A percentile compares a stretch with the other conserved stretches of the same genome.
These are phyloP conservation scores for Plasmodium inui DNA, from an alignment of 169 alveolate species.

Conservation along the genomic window DNA sequence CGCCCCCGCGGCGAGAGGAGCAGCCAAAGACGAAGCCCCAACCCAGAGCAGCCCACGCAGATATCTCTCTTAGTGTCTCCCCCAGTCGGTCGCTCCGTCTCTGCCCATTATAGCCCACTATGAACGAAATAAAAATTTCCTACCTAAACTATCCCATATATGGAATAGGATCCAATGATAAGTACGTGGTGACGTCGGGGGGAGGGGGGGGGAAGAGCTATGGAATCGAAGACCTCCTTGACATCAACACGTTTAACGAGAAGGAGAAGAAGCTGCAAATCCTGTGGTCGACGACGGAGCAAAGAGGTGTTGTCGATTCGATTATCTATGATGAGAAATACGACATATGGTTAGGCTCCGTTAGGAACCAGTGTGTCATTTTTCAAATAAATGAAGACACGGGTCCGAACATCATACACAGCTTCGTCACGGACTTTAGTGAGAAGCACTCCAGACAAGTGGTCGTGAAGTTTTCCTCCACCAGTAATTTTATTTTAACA, in stretches of 20 bases:
- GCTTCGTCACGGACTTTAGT: slow-evolving; percentile 73
- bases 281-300: slow-evolving; percentile 70
- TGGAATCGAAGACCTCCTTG: slow-evolving; percentile 83
- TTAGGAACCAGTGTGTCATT: slow-evolving; percentile 78
- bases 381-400: slow-evolving; percentile 76
- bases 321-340: slow-evolving; percentile 54
- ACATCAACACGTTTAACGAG: slow-evolving; percentile 45
- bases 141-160: slow-evolving; percentile 71
- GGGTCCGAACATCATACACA: slow-evolving; percentile 77
- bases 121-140: slow-evolving; percentile 67
- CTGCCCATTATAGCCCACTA: neutral
- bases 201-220: slow-evolving; percentile 88
- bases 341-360: slow-evolving; percentile 85
- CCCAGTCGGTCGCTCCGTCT: no score
- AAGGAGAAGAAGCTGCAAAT: slow-evolving; percentile 46
- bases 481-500: slow-evolving; percentile 77
- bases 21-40: neutral
- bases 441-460: slow-evolving; percentile 79
- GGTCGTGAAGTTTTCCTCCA: slow-evolving; percentile 59
- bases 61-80: neutral
- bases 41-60: neutral
- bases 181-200: slow-evolving; percentile 85
- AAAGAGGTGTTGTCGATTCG: slow-evolving; percentile 68
- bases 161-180: slow-evolving; percentile 80
- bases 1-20: neutral